These are phyloP conservation scores for Alternaria sp. DNA, from an alignment of 2,329 filamentous ascomycete genomes.

Conservation along the genomic window DNA sequence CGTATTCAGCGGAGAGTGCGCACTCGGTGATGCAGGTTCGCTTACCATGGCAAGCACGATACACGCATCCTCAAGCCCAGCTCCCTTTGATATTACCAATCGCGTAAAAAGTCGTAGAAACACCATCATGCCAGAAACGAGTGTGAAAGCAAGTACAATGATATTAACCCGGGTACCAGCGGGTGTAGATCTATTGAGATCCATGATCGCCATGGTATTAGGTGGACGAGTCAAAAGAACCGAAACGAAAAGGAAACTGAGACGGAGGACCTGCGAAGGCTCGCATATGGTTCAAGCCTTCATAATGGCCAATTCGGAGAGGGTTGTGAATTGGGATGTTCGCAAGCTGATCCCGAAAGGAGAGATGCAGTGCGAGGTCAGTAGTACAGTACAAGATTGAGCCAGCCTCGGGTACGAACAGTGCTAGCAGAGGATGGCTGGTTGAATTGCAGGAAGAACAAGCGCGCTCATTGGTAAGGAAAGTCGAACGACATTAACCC, in stretches of 20 bases:
- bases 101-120: constrained; percentile 46
- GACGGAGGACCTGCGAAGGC: constrained; percentile 1
- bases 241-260: constrained; percentile 10
- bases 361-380: constrained; percentile 7
- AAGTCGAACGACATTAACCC: constrained; percentile 5
- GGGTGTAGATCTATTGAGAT: constrained; percentile 31
- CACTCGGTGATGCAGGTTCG: background rate
- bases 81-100: constrained; percentile 34
- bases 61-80: constrained; percentile 42
- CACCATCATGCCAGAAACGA: constrained; percentile 41
- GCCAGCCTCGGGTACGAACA: constrained; percentile 1
- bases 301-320: constrained; percentile 8
- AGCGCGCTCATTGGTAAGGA: constrained; percentile 9
- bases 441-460: constrained; percentile 7
- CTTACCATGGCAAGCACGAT: constrained; percentile 47
- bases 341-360: constrained; percentile 3
- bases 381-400: background rate
- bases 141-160: constrained; percentile 44
- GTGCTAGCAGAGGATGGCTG: constrained; percentile 1
- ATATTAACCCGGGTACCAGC: constrained; percentile 45
- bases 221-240: constrained; percentile 12
- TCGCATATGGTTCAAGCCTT: constrained; percentile 13
- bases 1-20: constrained; percentile 15
- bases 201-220: constrained; percentile 12
- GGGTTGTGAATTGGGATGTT: background rate